phyloP scores from a whole-genome alignment of 495 filamentous ascomycete genomes.

The Barbatosphaeria neglecta region DNA sequence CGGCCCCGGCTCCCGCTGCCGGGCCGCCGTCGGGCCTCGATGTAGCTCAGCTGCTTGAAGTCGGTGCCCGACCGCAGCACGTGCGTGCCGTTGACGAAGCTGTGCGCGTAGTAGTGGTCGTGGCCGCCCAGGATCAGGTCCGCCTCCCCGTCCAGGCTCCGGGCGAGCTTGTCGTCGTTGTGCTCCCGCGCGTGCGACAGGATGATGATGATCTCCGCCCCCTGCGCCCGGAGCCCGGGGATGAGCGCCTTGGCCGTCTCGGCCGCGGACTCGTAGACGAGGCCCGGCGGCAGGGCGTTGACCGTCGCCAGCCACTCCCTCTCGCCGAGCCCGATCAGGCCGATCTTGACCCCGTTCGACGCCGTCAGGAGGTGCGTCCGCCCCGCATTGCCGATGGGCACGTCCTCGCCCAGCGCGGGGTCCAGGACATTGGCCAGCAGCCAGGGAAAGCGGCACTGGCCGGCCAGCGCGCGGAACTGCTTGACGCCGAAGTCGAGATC shows the following conservation, averaged over 20 bases:
- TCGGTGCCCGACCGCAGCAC: conserved; percentile 75
- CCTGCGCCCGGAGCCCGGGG: conserved; percentile 56
- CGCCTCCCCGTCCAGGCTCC: conserved; percentile 53
- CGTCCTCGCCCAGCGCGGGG: conserved; percentile 56
- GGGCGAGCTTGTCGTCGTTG: conserved; percentile 71
- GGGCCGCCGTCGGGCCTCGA: conserved; percentile 52
- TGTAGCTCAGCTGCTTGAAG: conserved; percentile 82
- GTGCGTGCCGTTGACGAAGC: conserved; percentile 63
- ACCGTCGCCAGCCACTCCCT: conserved; percentile 72
- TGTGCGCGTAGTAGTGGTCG: conserved; percentile 78
- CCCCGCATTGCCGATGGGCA: conserved; percentile 57
- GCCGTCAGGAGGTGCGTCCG: conserved; percentile 61
- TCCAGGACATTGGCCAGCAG: conserved; percentile 76
- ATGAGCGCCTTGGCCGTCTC: conserved; percentile 59
- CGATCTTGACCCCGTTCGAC: conserved; percentile 76
- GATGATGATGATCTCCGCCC: conserved; percentile 69
- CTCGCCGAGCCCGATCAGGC: conserved; percentile 75
- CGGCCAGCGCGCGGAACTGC: conserved; percentile 61
- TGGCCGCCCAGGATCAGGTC: conserved; percentile 84
- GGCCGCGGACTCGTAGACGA: conserved; percentile 69
- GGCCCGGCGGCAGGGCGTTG: conserved; percentile 66
- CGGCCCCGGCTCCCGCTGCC: conserved; percentile 39
- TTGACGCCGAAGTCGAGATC: conserved; percentile 87
- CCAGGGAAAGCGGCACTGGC: conserved; percentile 78
- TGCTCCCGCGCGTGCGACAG: conserved; percentile 80